Evolutionary conservation across 208 protist species (phyloP).

Genomic region (Dictyostelium gargantuum): DNA sequence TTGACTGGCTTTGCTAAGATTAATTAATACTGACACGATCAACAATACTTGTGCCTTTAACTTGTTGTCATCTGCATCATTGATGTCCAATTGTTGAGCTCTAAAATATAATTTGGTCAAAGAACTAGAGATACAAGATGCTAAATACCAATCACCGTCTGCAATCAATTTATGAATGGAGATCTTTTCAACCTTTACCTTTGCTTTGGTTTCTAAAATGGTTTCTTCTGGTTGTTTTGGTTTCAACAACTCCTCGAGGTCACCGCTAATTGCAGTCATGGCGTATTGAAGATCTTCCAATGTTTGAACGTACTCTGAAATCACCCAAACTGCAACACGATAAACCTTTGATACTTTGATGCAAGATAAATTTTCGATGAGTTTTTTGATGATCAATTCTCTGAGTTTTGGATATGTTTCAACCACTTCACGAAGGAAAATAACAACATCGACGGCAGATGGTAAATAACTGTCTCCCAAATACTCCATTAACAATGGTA

Average conservation of each 20-base stretch:
- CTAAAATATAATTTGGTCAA: slow-evolving; percentile 95
- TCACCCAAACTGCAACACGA: slow-evolving; percentile 86
- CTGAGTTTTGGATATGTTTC: slow-evolving; percentile 91
- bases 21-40: slow-evolving; percentile 86
- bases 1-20: slow-evolving; percentile 32
- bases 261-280: slow-evolving; percentile 71
- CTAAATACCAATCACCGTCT: slow-evolving; percentile 95
- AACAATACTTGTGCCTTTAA: slow-evolving; percentile 85
- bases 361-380: slow-evolving; percentile 74
- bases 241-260: slow-evolving; percentile 70
- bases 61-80: slow-evolving; percentile 60
- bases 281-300: slow-evolving; percentile 84
- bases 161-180: not conserved
- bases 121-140: slow-evolving; percentile 88
- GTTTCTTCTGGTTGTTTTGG: slow-evolving; percentile 71
- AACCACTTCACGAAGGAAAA: slow-evolving; percentile 94
- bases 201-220: slow-evolving; percentile 14
- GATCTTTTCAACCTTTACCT: not conserved
- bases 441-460: slow-evolving; percentile 91
- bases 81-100: not conserved
- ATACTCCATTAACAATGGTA: slow-evolving; percentile 95
- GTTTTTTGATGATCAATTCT: slow-evolving; percentile 76
- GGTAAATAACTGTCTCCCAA: slow-evolving; percentile 87
- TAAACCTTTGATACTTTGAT: slow-evolving; percentile 80
- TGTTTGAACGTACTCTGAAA: slow-evolving; percentile 90